Evolutionary conservation across 2,329 filamentous ascomycete genomes (phyloP).

Genomic region (Periconia sp.): DNA sequence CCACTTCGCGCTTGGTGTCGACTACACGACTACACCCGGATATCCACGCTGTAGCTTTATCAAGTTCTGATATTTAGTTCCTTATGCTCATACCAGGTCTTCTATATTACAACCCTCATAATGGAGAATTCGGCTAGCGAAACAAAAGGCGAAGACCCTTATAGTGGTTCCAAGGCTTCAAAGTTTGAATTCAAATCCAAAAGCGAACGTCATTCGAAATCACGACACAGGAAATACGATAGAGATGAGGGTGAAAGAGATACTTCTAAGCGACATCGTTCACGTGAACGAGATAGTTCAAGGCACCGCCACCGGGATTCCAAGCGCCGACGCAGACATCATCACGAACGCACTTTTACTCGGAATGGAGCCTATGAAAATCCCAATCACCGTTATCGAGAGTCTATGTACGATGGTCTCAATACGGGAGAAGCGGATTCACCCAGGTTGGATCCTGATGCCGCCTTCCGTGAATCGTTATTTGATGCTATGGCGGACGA

Average conservation of each 20-base stretch:
- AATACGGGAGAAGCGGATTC: conserved; percentile 34
- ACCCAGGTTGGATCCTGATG: conserved; percentile 57
- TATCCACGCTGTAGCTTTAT: background rate
- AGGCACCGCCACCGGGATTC: conserved; percentile 15
- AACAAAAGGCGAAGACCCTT: conserved; percentile 19
- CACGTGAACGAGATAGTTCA: conserved; percentile 11
- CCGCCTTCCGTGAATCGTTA: conserved; percentile 87
- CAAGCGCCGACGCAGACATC: conserved; percentile 15
- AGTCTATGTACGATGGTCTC: conserved; percentile 34
- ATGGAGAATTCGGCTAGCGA: conserved; percentile 35
- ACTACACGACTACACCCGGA: background rate
- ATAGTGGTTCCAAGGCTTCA: conserved; percentile 29
- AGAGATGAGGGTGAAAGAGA: conserved; percentile 8
- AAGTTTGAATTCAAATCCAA: conserved; percentile 45
- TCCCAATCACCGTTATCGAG: conserved; percentile 31
- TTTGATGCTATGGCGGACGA: conserved; percentile 98
- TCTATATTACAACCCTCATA: conserved; percentile 13
- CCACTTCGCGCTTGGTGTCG: conserved; percentile 1
- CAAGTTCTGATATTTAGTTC: background rate
- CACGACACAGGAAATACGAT: conserved; percentile 12
- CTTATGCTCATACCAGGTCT: background rate
- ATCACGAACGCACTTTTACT: conserved; percentile 25
- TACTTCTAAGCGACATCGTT: conserved; percentile 15
- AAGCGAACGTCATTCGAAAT: conserved; percentile 22
- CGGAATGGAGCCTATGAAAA: conserved; percentile 35